Conservation (phyloP, 768 basidiomycete genomes). For the Suillus occidentalis region DNA sequence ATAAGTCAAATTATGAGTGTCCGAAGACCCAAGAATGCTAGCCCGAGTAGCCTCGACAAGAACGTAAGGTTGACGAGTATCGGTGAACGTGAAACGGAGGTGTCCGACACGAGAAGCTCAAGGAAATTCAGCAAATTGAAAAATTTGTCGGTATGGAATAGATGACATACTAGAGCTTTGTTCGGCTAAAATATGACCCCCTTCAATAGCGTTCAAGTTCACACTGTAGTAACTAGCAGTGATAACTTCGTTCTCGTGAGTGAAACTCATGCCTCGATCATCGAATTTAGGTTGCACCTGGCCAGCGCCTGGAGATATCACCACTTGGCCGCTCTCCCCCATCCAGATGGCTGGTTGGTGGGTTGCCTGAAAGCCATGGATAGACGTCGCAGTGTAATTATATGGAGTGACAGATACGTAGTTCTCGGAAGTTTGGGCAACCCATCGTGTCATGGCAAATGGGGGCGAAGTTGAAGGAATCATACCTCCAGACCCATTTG, state of each 20-base stretch:
- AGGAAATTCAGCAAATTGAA: neutral
- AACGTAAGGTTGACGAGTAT: conserved; percentile 51
- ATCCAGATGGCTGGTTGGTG: conserved; percentile 90
- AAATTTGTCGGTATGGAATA: neutral
- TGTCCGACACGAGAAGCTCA: conserved; percentile 76
- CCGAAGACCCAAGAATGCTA: conserved; percentile 55
- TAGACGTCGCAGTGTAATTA: conserved; percentile 55
- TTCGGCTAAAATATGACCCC: conserved; percentile 54
- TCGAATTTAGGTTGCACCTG: conserved; percentile 54
- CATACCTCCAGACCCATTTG: conserved; percentile 75
- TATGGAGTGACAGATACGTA: conserved; percentile 74
- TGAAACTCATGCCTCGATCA: conserved; percentile 55
- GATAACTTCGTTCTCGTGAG: conserved; percentile 51
- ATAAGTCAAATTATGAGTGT: conserved; percentile 48
- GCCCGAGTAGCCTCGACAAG: conserved; percentile 67
- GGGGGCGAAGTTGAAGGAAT: conserved; percentile 77
- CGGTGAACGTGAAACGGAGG: conserved; percentile 64
- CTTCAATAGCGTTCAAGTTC: conserved; percentile 50
- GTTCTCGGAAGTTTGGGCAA: conserved; percentile 75
- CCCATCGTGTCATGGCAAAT: conserved; percentile 87
- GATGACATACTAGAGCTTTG: conserved; percentile 57
- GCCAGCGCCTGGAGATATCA: conserved; percentile 58
- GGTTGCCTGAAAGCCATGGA: conserved; percentile 79
- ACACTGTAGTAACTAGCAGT: conserved; percentile 59
- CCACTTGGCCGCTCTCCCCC: conserved; percentile 71